Evolutionary conservation across 2,329 filamentous ascomycete species (phyloP).

Genomic region (Diplodia mutila): DNA sequence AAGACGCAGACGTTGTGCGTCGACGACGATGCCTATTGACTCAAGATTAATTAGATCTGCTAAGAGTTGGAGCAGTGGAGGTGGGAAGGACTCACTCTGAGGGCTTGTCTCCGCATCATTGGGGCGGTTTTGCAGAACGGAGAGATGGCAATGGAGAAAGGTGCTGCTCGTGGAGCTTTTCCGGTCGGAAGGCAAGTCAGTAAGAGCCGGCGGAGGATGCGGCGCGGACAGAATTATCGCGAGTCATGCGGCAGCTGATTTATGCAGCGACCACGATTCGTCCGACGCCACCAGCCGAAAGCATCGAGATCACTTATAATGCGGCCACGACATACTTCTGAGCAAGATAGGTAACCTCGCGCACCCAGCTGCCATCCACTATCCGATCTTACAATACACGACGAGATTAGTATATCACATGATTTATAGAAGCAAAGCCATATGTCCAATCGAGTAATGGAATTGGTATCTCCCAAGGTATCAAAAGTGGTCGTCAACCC

Average conservation of each 20-base stretch:
- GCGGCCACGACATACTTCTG: background rate
- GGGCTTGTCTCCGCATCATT: conserved; percentile 20
- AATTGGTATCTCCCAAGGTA: background rate
- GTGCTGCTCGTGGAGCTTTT: background rate
- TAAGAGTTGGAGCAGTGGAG: background rate
- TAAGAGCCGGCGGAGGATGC: background rate
- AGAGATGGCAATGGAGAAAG: background rate
- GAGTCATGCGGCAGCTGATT: conserved; percentile 12
- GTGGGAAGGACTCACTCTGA: background rate
- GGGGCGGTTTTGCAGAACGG: background rate
- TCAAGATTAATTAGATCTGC: background rate
- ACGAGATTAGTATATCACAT: background rate
- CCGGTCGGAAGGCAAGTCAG: background rate
- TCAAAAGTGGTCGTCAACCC: background rate
- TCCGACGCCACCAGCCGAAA: background rate
- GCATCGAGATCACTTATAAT: too few species aligned
- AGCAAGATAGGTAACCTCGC: too few species aligned
- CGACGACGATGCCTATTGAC: conserved; percentile 37
- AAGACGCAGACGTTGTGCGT: conserved; percentile 45
- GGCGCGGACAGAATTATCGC: background rate
- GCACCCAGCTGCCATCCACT: background rate
- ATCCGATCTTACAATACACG: background rate
- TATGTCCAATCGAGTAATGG: background rate
- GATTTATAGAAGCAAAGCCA: background rate
- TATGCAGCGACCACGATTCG: background rate